Conservation (phyloP, 1,139 yeast species). For the Lodderomyces metapsilosis region DNA sequence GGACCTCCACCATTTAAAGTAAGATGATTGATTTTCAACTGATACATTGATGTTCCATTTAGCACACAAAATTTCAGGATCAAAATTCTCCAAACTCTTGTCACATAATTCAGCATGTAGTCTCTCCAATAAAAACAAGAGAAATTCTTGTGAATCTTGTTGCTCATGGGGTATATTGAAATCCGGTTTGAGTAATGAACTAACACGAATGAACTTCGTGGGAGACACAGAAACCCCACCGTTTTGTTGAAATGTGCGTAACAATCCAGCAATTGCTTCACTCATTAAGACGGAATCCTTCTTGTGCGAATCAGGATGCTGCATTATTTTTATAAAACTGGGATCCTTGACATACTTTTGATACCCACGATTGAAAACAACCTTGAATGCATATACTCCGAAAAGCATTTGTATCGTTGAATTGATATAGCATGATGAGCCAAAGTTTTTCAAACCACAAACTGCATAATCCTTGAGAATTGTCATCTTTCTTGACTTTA, state of each 20-base stretch:
- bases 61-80: constrained; percentile 26
- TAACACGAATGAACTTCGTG: constrained; percentile 55
- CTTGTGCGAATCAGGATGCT: constrained; percentile 21
- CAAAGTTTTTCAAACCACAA: constrained; percentile 68
- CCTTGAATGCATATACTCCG: constrained; percentile 47
- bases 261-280: constrained; percentile 44
- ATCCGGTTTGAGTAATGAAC: constrained; percentile 59
- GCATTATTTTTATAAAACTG: constrained; percentile 21
- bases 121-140: constrained; percentile 62
- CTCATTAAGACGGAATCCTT: constrained; percentile 40
- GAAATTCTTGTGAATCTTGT: constrained; percentile 77
- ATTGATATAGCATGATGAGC: constrained; percentile 73
- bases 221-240: constrained; percentile 68
- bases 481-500: constrained; percentile 26
- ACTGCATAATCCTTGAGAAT: constrained; percentile 46
- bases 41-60: constrained; percentile 35
- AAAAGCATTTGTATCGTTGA: constrained; percentile 66
- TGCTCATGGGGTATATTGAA: constrained; percentile 69
- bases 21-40: constrained; percentile 44
- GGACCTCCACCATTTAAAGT: constrained; percentile 57
- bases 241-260: constrained; percentile 46
- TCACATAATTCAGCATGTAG: constrained; percentile 64
- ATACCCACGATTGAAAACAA: constrained; percentile 42
- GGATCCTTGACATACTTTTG: constrained; percentile 40
- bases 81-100: constrained; percentile 13